Base-by-base conservation (phyloP, 2,329 filamentous ascomycete species). In the Fusarium sacchari region DNA sequence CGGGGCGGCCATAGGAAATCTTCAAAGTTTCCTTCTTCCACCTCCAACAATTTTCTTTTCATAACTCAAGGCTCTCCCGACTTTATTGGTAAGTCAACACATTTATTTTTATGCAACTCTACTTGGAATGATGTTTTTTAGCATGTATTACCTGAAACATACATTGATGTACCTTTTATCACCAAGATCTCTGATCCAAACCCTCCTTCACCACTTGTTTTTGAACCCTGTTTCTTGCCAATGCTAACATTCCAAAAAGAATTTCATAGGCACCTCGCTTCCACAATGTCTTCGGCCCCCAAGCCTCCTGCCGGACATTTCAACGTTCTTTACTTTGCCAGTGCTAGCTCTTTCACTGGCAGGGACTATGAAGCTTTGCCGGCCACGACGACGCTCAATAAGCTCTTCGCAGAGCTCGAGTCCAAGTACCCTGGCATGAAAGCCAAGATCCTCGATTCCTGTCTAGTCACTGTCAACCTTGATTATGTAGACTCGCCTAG, bases 281-380 rank as follows among this genome's bases (percentile, higher is more conserved):
- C 43, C 24, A 70, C 47, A 28, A 85, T 85, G 82, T 78, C 79
- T 18, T 79, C 82, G 36, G 73, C 81, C 4, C 79, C 86, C 1
- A 88, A 86, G 69, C 82, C 88, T 17, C 89, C 90, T 2, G 73
- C 84, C 47, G 91, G 88, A n/a, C 88, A 93, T 74, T 97, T 96
- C 84, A 93, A 88, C 64, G 84, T 97, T 50, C 89, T 96, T 62
- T 97, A 96, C 83, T 97, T 97, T 83, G 94, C 94, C 65, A 88
- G 90, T 70, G 93, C 93, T 20, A 88, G 88, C 64, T 91, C 91
- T 37, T 93, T 88, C 81, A 94, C 94, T 3, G 85, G 86, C n/a
- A 93, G 90, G 78, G 87, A 91, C 67, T 84, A 85, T 69, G 94
- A 96, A 78, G 78, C 83, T 22, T 80, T 96, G 17, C 85, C 88